These are phyloP conservation scores for Eragrostis nindensis DNA, from an alignment of 176 grass and related monocot genomes.

Conservation along the genomic window DNA sequence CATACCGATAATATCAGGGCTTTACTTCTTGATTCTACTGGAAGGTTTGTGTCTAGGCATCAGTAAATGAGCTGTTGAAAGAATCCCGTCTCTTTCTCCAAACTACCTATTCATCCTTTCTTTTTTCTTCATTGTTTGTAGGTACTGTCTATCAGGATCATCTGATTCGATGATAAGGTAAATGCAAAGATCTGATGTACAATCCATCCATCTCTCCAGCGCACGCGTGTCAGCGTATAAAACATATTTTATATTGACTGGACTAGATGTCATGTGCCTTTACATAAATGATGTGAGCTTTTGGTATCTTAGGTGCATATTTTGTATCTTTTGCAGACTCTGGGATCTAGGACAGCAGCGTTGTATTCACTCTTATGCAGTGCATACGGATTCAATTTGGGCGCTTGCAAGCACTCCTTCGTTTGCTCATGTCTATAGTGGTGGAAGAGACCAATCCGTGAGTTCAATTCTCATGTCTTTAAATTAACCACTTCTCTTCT, in stretches of 20 bases:
- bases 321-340: constrained; percentile 60
- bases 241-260: neutral
- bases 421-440: constrained; percentile 96
- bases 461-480: constrained; percentile 43
- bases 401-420: constrained; percentile 83
- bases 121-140: constrained; percentile 47
- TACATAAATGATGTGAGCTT: neutral
- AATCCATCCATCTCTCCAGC: constrained; percentile 2
- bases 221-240: neutral
- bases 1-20: constrained; percentile 93
- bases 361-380: constrained; percentile 97
- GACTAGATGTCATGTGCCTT: neutral
- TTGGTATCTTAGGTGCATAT: constrained; percentile 10
- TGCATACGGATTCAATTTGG: constrained; percentile 98
- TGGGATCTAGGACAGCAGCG: constrained; percentile 99
- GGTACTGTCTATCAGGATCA: constrained; percentile 92
- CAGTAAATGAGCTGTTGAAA: constrained; percentile 36
- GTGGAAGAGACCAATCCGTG: constrained; percentile 95
- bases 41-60: constrained; percentile 63
- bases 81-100: constrained; percentile 10
- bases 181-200: neutral
- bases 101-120: constrained; percentile 2
- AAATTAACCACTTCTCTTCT: constrained; percentile 26
- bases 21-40: constrained; percentile 92
- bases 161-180: constrained; percentile 99